Conservation (phyloP, 176 grass and related monocot genomes). For the Aechmea fasciata region DNA sequence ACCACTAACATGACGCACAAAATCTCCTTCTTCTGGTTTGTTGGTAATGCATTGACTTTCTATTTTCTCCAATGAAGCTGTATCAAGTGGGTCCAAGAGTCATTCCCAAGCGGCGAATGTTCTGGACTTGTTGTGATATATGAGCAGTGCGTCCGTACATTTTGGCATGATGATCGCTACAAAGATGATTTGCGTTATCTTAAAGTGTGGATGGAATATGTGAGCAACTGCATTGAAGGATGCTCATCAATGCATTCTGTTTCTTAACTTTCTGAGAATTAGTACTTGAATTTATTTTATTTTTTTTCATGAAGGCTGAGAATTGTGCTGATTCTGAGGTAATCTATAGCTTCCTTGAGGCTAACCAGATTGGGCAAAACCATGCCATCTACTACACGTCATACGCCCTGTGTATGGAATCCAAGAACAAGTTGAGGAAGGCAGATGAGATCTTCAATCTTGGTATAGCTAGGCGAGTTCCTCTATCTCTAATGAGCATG, state of each 20-base stretch:
- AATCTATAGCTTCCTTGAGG: constrained; percentile 65
- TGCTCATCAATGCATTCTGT: background rate
- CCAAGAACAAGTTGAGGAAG: constrained; percentile 74
- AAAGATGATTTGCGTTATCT: constrained; percentile 84
- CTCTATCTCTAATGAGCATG: background rate
- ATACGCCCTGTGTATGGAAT: constrained; percentile 53
- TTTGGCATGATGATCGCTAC: constrained; percentile 82
- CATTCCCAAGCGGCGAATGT: constrained; percentile 75
- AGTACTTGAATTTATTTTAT: background rate
- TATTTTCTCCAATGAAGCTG: constrained; percentile 34
- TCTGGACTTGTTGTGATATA: constrained; percentile 88
- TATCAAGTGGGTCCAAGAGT: constrained; percentile 98
- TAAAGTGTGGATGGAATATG: constrained; percentile 99
- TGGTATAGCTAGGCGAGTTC: constrained; percentile 71
- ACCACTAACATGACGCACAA: too few species aligned
- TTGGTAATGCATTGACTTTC: background rate
- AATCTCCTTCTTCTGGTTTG: background rate
- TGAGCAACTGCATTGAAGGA: constrained; percentile 23
- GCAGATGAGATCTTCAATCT: constrained; percentile 71
- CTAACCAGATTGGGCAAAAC: constrained; percentile 70
- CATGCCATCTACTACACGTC: constrained; percentile 68
- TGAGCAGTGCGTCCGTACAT: constrained; percentile 81
- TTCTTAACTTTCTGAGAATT: background rate
- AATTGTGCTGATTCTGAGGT: constrained; percentile 75
- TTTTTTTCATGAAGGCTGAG: constrained; percentile 44